Base-by-base conservation (phyloP, 2,329 filamentous ascomycete species). In the Teratosphaeria zuluensis region DNA sequence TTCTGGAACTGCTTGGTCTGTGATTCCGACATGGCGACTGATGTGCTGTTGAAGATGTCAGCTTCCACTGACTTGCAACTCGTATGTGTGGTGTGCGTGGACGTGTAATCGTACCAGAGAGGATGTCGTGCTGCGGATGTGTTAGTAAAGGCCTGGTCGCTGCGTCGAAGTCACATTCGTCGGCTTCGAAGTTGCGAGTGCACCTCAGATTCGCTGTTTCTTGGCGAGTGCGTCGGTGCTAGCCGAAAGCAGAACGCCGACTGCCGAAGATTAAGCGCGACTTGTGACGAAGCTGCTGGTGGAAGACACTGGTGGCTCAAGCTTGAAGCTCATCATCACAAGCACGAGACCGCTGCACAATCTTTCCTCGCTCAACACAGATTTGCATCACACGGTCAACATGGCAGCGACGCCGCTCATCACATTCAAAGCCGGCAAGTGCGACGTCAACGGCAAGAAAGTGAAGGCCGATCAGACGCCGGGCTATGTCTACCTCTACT, bases 1-100 rank as follows among this genome's bases (percentile, higher is more conserved):
- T 94, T 94, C 83, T 91, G 91, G 85, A 96, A 96, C 84, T 89
- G 92, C 90, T 96, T 95, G 75, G 87, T 89, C 81, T 84, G 65
- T 54, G 65, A 61, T 61, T 64, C 61, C 61, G 52, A 31, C 30
- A 35, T 54, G 52, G 52, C 32, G 52, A 35, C 42, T 28, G 38
- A n/a, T 32, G 28, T 56, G 38, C 28, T 52, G n/a, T 55, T 14
- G 16, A 35, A 7, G 11, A 19, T 30, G 54, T 55, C 54, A 55
- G 52, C n/a, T 31, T 19, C 42, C 1, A 48, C 42, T 48, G 42
- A 21, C 19, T 48, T 48, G 6, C n/a, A 48, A 9, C 2, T 16
- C 35, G 35, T 42, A 16, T 42, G 12, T 42, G 11, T 16, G 35
- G 35, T 14, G n/a, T 48, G n/a, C 5, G 19, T 48, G 9, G 2